Evolutionary conservation across 768 basidiomycete species (phyloP), one percentile per base, ranked within the genome.

Genomic region (Boletus fagicola): DNA sequence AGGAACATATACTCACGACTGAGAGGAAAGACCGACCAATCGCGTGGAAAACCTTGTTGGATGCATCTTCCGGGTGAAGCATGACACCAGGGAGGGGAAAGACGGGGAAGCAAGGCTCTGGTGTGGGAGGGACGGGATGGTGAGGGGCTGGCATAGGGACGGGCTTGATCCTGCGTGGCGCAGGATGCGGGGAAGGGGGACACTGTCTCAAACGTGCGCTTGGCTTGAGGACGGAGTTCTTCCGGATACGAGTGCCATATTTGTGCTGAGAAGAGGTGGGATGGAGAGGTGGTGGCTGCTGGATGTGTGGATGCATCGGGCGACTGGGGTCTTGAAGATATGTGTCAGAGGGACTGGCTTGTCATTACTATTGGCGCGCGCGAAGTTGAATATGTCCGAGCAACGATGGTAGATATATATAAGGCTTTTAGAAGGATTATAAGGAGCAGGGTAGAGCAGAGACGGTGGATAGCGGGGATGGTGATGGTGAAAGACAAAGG

Each of bases 31-130:
- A 80, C 30, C 87, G 83, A 30, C 81, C 87, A 63, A 91, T 83
- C 44, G 88, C 87, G 55, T 85, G 78, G 62, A 90, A 86, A 55
- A 89, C 85, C 69, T 86, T 90, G 69, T 78, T 86, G 56, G 69
- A 76, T 12, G 85, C 85, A 72, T 91, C 89, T 61, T 90, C 89
- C 4, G 84, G 81, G 62, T 91, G 89, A 20, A 91, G 78, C 54
- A 86, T 77, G 70, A 89, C 77, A 63, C 83, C 72, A 2, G 80
- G 78, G 0, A 87, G 81, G 2, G 88, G 87, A 63, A 88, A 89
- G 13, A 70, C 56, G 28, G 80, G 76, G 18, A 69, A 58, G 26
- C 54, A 60, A 28, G 53, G 62, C 22, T 68, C 65, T 18, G 61
- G 44, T 1, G 67, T 33, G 51, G 61, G 45, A 51, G 59, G 40